A percentile compares a stretch with the other conserved stretches of the same genome.
Evolutionary conservation across 2,329 filamentous ascomycete genomes (phyloP).

Genomic region (Alternaria brassicicola): DNA sequence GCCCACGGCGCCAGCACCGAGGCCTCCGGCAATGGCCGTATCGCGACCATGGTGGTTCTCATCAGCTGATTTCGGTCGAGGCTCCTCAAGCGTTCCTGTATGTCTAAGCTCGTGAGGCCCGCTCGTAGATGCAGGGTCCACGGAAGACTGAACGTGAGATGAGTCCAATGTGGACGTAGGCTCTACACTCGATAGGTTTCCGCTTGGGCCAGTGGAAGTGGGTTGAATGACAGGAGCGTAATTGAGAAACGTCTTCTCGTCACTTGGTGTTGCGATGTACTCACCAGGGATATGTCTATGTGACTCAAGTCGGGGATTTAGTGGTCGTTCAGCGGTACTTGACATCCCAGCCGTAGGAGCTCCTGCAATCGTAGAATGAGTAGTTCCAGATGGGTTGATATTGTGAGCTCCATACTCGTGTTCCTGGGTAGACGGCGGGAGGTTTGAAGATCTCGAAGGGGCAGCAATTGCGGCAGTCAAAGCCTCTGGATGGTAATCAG

Average conservation of each 20-base stretch:
- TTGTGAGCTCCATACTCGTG: constrained; percentile 26
- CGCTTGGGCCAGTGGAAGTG: background rate
- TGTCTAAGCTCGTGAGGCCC: constrained; percentile 31
- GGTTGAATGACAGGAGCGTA: constrained; percentile 15
- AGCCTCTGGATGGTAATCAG: constrained; percentile 26
- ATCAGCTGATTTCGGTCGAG: constrained; percentile 20
- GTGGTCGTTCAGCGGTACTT: constrained; percentile 12
- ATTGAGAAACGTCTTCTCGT: constrained; percentile 36
- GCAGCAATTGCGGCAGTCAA: constrained; percentile 24
- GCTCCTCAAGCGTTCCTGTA: constrained; percentile 30
- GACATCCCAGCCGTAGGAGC: background rate
- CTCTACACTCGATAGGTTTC: background rate
- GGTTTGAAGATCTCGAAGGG: constrained; percentile 10
- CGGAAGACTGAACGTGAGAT: background rate
- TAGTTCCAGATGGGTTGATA: constrained; percentile 21
- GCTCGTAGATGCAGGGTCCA: background rate
- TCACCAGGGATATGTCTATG: constrained; percentile 44
- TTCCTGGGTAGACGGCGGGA: constrained; percentile 7
- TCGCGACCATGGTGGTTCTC: constrained; percentile 36
- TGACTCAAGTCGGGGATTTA: constrained; percentile 44
- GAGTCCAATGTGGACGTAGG: background rate
- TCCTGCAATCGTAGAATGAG: background rate
- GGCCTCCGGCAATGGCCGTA: constrained; percentile 35
- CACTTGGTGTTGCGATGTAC: constrained; percentile 39
- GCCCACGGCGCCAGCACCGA: constrained; percentile 32